Evolutionary conservation across 116 monocot genomes (phyloP), one percentile per base, ranked within the genome.

Genomic region (Trichopus zeylanicus): DNA sequence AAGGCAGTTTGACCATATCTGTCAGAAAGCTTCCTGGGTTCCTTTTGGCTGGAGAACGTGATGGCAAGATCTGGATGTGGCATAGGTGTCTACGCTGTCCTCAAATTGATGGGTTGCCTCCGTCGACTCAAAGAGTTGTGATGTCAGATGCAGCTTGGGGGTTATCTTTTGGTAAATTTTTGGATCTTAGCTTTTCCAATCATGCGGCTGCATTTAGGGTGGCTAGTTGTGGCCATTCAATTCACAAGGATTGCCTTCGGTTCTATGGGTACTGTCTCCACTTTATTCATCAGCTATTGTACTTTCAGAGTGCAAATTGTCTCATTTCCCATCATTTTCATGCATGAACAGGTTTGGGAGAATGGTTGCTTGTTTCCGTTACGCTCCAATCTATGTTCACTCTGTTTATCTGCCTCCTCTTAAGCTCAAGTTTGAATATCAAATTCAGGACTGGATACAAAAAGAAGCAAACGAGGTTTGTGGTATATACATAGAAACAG

Each of bases 1-100:
- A 90, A 60, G 97, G 97, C 12, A 91, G 82, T 64, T 68, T 97
- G 46, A 97, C 82, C 7, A 97, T 97, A 69, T 91, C 97, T 26
- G 91, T 97, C 42, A 81, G 81, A 58, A 97, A 87, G 68, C 72
- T 87, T 31, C 61, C 72, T 7, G 79, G 80, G 23, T 37, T 77
- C 51, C 61, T 53, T 60, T 74, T 87, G 66, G 55, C 78, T 16
- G 90, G 94, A 29, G 83, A 89, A 30, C 56, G 64, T 20, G 90
- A 95, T 70, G 90, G 95, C 1, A 90, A 87, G 55, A 90, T 95
- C 48, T 95, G 95, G 95, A 90, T 95, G 95, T 95, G 95, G 95
- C 90, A 90, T 52, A 75, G 95, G 53, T 95, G 95, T 52, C 48
- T 90, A 46, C 57, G 49, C 7, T 95, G 95, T 57, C 86, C 78